Conservation (phyloP, 352 stramenopile genomes). For the Thraustochytrium sp. region DNA sequence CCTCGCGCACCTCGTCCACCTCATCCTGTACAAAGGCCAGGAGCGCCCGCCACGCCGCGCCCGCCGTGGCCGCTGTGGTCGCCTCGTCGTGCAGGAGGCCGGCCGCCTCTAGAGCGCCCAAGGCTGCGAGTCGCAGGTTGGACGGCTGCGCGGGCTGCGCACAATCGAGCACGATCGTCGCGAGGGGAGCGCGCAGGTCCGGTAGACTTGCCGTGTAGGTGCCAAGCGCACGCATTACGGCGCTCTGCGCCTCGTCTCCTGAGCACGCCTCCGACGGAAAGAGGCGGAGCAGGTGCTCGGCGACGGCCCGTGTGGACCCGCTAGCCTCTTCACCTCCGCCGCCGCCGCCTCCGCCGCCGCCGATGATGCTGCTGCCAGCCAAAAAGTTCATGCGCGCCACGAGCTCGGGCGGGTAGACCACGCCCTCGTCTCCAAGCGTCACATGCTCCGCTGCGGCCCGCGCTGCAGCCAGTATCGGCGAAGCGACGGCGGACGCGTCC, state of each 20-base stretch:
- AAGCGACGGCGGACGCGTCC: background rate
- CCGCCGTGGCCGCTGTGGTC: background rate
- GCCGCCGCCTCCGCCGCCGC: too few species aligned
- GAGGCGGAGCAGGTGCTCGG: background rate
- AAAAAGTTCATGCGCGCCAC: background rate
- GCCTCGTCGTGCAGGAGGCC: background rate
- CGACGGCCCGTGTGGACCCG: background rate
- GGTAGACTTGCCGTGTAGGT: background rate
- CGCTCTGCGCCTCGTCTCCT: background rate
- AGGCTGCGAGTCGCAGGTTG: background rate
- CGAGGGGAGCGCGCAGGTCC: background rate
- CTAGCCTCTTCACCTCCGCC: too few species aligned
- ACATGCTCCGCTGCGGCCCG: background rate
- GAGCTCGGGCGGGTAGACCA: background rate
- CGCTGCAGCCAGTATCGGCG: background rate
- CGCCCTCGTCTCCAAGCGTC: background rate
- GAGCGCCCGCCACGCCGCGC: background rate
- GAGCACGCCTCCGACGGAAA: background rate
- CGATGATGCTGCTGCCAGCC: background rate
- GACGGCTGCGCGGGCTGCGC: background rate
- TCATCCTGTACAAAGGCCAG: background rate
- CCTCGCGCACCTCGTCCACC: background rate
- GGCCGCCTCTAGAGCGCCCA: background rate
- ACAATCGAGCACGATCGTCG: background rate
- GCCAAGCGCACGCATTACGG: background rate